These are phyloP conservation scores for Pseudocercospora vitis DNA, from an alignment of 2,329 filamentous ascomycete species.

Conservation along the genomic window DNA sequence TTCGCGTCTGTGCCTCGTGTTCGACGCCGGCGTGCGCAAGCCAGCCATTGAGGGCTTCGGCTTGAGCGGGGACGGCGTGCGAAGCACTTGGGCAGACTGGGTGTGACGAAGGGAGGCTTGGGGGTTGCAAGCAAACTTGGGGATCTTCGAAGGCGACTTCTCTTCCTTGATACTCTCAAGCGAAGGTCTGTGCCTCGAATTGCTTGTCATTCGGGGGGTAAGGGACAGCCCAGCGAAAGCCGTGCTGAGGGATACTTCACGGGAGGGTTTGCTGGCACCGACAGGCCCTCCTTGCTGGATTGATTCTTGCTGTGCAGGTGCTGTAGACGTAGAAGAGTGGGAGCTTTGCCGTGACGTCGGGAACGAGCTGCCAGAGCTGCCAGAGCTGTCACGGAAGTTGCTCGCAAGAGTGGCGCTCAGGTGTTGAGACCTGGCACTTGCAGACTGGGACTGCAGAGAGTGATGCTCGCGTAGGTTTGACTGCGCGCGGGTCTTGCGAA, in stretches of 20 bases:
- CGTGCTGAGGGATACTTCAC: constrained; percentile 34
- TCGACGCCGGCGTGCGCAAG: constrained; percentile 32
- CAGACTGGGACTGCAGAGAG: constrained; percentile 16
- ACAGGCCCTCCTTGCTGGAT: constrained; percentile 27
- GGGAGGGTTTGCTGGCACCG: constrained; percentile 29
- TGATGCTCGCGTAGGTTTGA: constrained; percentile 20
- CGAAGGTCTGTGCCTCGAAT: constrained; percentile 32
- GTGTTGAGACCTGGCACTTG: constrained; percentile 34
- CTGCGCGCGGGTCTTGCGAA: constrained; percentile 38
- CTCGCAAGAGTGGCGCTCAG: constrained; percentile 28
- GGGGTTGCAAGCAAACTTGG: constrained; percentile 35
- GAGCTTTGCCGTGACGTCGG: constrained; percentile 28
- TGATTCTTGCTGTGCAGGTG: constrained; percentile 19
- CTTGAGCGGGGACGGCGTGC: constrained; percentile 35
- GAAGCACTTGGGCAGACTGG: constrained; percentile 33
- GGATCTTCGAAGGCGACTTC: constrained; percentile 37
- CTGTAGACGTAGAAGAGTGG: constrained; percentile 23
- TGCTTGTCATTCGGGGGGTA: constrained; percentile 24
- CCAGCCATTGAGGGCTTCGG: constrained; percentile 30
- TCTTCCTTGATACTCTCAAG: constrained; percentile 37
- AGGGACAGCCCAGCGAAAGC: constrained; percentile 34
- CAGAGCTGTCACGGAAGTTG: constrained; percentile 19
- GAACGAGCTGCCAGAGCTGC: constrained; percentile 25
- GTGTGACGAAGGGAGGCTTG: constrained; percentile 33
- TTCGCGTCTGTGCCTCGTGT: constrained; percentile 30